Evolutionary conservation across 805 yeast genomes (phyloP), one percentile per base, ranked within the genome.

Genomic region (Metschnikowia cerradonensis): DNA sequence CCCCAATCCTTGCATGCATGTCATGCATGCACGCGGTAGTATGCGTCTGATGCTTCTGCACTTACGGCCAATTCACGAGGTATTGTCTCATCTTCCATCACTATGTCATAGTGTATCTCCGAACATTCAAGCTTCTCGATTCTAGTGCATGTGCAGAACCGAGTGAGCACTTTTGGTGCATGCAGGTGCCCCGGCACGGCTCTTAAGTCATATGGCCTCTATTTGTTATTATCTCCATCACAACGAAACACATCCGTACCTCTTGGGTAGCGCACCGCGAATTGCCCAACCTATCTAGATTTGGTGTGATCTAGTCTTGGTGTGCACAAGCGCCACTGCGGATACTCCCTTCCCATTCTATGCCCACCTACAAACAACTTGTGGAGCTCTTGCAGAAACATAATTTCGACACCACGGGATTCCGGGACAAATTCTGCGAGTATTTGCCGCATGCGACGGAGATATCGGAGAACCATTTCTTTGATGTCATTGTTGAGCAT

Each of bases 401-500:
- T 40, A 34, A 49, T 32, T 50, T 45, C 31, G 48, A 42, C 26
- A 51, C 53, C 23, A 33, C 43, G 17, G 56, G 56, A 4, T 50
- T 52, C 32, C 41, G 41, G 20, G 36, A 45, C 36, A 45, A 13
- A 4, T 30, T 30, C 30, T 22, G 36, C n/a, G 48, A 45, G 7
- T 45, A 45, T 39, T 26, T 45, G 15, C 42, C 42, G 36, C 41
- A 36, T 8, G 15, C 34, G 15, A 45, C 26, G n/a, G 32, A 33
- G n/a, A 8, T 20, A 4, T 32, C 40, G 6, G 45, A 34, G 23
- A 58, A 48, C 35, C 46, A 57, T 34, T 47, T 56, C 30, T 64
- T 70, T 46, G 84, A 79, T 37, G 65, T 78, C 38, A 60, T 80
- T 1, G 62, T 79, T 6, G 84, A 80, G 55, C 80, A 80, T 56